A percentile compares a stretch with the other conserved stretches of the same genome.
Conservation (phyloP, 1,139 yeast genomes). For the Meyerozyma smithsonii region DNA sequence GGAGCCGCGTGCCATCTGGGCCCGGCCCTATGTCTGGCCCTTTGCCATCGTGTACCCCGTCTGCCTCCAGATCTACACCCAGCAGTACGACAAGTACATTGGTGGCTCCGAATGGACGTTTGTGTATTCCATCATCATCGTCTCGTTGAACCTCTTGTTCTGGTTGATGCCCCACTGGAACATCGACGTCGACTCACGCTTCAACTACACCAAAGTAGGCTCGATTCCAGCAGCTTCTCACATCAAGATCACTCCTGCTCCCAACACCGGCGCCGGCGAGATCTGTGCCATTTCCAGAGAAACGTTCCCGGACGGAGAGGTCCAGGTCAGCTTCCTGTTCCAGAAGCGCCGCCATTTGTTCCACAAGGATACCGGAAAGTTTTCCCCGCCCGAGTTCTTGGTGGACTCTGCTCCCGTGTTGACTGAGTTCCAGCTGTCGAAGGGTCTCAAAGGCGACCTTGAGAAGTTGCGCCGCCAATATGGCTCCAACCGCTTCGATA, state of each 20-base stretch:
- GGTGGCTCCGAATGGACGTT: conserved; percentile 85
- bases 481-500: conserved; percentile 86
- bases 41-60: conserved; percentile 75
- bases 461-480: conserved; percentile 55
- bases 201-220: conserved; percentile 58
- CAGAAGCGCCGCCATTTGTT: conserved; percentile 90
- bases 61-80: conserved; percentile 60
- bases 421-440: conserved; percentile 51
- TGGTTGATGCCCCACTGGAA: conserved; percentile 98
- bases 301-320: conserved; percentile 51
- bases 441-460: conserved; percentile 62
- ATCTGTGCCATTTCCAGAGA: conserved; percentile 64
- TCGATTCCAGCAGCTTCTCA: conserved; percentile 60
- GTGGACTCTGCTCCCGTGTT: conserved; percentile 65
- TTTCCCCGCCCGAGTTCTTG: conserved; percentile 77
- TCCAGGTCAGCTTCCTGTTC: conserved; percentile 70
- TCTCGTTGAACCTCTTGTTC: conserved; percentile 69
- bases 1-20: conserved; percentile 55
- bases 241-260: conserved; percentile 74
- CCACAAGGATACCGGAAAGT: conserved; percentile 47
- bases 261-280: conserved; percentile 83
- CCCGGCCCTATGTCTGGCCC: conserved; percentile 83
- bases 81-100: conserved; percentile 75
- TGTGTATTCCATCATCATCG: conserved; percentile 71
- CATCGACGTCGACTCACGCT: conserved; percentile 61